Percentiles rank a stretch among this genome's conserved stretches.
Evolutionary conservation across 208 protist species (phyloP).

Genomic region (Crithidia mellificae): DNA sequence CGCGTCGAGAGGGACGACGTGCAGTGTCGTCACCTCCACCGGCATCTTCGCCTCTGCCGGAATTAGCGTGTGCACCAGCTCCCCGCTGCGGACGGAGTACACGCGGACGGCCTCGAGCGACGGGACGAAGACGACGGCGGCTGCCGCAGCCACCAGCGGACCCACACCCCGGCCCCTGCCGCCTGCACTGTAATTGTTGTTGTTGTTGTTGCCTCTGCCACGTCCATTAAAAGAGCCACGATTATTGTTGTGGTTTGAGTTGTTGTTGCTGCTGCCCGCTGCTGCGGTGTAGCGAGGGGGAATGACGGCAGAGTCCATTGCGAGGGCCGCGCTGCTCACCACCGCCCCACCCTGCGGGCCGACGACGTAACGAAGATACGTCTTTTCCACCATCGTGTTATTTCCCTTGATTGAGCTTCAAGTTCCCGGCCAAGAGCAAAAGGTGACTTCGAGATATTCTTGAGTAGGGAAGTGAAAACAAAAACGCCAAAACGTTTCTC

Average conservation of each 20-base stretch:
- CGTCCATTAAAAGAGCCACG: constrained; percentile 7
- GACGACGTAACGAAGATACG: constrained; percentile 84
- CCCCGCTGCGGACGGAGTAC: constrained; percentile 77
- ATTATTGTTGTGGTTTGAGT: constrained; percentile 11
- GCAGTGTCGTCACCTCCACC: constrained; percentile 74
- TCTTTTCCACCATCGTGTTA: constrained; percentile 92
- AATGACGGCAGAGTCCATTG: constrained; percentile 47
- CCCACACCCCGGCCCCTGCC: background rate
- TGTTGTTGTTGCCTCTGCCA: constrained; percentile 2
- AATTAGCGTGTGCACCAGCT: constrained; percentile 69
- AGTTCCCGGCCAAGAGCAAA: no score
- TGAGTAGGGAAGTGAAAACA: no score
- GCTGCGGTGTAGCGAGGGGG: constrained; percentile 35
- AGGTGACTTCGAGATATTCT: no score
- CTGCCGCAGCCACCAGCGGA: constrained; percentile 17
- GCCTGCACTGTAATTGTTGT: background rate
- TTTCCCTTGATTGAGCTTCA: no score
- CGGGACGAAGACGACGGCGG: constrained; percentile 69
- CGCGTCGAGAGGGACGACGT: constrained; percentile 52
- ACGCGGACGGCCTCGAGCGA: constrained; percentile 87
- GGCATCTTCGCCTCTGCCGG: constrained; percentile 78
- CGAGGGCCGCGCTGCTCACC: constrained; percentile 66
- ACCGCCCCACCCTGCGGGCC: constrained; percentile 79
- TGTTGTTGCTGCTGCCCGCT: constrained; percentile 2
- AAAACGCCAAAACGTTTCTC: no score